Evolutionary conservation across 2,329 filamentous ascomycete species (phyloP).

Genomic region (Fusarium nelsonii): DNA sequence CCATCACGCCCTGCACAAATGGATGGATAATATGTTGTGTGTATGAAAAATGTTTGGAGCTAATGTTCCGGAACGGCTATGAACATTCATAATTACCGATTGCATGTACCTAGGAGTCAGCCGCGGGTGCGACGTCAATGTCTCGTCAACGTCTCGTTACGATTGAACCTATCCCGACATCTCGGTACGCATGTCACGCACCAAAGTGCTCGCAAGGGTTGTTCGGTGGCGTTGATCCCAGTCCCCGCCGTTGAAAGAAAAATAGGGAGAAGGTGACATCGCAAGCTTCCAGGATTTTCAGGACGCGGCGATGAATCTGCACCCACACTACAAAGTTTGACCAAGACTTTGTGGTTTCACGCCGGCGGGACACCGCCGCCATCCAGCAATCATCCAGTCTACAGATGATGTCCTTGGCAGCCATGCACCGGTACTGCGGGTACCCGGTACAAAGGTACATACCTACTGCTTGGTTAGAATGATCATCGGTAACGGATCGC

Average conservation of each 20-base stretch:
- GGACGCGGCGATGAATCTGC: constrained; percentile 33
- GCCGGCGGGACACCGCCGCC: constrained; percentile 36
- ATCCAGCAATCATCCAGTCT: constrained; percentile 11
- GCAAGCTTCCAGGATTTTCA: constrained; percentile 14
- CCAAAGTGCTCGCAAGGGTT: constrained; percentile 25
- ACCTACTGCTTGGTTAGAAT: background rate
- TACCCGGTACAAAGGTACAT: background rate
- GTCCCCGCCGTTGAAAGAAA: constrained; percentile 30
- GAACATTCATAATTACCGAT: background rate
- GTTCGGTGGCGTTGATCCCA: constrained; percentile 21
- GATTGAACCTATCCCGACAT: constrained; percentile 5
- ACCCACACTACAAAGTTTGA: constrained; percentile 40
- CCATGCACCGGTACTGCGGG: background rate
- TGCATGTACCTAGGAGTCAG: background rate
- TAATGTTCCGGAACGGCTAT: constrained; percentile 1
- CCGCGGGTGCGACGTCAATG: constrained; percentile 8
- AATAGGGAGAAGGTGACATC: constrained; percentile 34
- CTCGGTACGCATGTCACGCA: constrained; percentile 2
- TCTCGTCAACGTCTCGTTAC: constrained; percentile 18
- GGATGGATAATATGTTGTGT: background rate
- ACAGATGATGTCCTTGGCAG: constrained; percentile 1
- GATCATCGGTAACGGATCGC: constrained; percentile 14
- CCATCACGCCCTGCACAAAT: constrained; percentile 4
- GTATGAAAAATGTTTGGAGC: constrained; percentile 2
- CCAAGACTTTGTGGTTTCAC: constrained; percentile 30